Base-by-base conservation (phyloP, 2,329 filamentous ascomycete genomes). In the Paecilomyces variotii region DNA sequence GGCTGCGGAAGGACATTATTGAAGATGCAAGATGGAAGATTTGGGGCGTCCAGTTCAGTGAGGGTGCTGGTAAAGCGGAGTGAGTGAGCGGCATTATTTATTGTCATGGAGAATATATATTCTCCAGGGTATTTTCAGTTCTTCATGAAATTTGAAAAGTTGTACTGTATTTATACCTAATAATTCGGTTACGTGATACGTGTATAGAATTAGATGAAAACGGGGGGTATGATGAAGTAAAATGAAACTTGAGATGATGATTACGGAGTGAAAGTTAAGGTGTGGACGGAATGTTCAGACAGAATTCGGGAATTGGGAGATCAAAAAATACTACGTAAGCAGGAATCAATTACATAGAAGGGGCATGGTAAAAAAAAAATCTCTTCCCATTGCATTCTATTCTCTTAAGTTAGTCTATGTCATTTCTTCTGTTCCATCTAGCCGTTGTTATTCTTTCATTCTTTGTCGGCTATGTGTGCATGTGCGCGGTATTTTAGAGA, bases 11-110 rank as follows among this genome's bases (percentile, higher is more conserved):
- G 50, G 73, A 76, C 55, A 70, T 77, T 59, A 63, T 77, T 57
- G 74, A 77, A 60, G 73, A 74, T 58, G 68, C 67, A 19, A 67
- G 68, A 55, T 77, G 75, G 75, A 72, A 72, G 64, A 69, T 77
- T 50, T 76, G 74, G 75, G 70, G 72, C 2, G 67, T 76, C 27
- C 74, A 75, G 61, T 61, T 67, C 52, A 65, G 70, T 3, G 69
- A 67, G 59, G 51, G 55, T 32, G 53, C 30, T 34, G 25, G 14
- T 35, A 12, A 14, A 52, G 39, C 39, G n/a, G 39, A 45, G 9
- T 45, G 7, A 45, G 6, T 45, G 5, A 45, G 39, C 39, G 5
- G 19, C 39, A 45, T 6, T 6, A 9, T 45, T 19, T 45, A 19
- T 34, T 11, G 14, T 7, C 19, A 6, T 14, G n/a, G 39, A 14